Conservation (phyloP, 495 filamentous ascomycete species). For the Podospora sp. region DNA sequence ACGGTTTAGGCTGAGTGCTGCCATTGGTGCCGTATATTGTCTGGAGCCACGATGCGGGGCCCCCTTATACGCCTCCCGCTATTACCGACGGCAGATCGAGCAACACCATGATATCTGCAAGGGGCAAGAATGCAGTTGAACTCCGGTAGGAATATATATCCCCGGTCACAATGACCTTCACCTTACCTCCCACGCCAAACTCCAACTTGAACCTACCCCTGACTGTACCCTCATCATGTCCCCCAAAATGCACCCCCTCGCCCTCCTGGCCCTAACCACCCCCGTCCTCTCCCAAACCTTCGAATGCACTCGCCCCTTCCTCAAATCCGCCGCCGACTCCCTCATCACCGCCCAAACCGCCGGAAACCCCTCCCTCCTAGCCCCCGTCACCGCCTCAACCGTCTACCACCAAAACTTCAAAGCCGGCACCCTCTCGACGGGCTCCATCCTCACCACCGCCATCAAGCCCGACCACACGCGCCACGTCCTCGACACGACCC, state of each 20-base stretch:
- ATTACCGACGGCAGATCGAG: background rate
- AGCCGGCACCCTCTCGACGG: conserved; percentile 35
- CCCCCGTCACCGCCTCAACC: conserved; percentile 27
- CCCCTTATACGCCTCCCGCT: background rate
- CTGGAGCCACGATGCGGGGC: background rate
- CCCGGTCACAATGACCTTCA: conserved; percentile 1
- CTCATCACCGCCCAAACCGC: conserved; percentile 50
- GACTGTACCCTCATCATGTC: background rate
- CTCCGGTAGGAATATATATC: background rate
- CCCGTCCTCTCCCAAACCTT: conserved; percentile 21
- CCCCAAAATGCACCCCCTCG: background rate
- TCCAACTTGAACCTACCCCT: background rate
- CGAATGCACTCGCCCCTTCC: conserved; percentile 46
- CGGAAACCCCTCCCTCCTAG: conserved; percentile 38
- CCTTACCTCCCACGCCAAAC: background rate
- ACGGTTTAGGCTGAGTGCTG: background rate
- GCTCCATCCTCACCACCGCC: conserved; percentile 43
- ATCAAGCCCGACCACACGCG: conserved; percentile 53
- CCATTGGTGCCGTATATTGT: background rate
- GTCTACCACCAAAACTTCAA: conserved; percentile 42
- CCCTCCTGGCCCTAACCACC: background rate
- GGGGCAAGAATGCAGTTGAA: background rate
- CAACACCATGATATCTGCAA: background rate
- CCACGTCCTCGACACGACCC: conserved; percentile 49
- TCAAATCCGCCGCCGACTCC: conserved; percentile 43